Conservation (phyloP, 768 basidiomycete species). For the Auriscalpium vulgare region DNA sequence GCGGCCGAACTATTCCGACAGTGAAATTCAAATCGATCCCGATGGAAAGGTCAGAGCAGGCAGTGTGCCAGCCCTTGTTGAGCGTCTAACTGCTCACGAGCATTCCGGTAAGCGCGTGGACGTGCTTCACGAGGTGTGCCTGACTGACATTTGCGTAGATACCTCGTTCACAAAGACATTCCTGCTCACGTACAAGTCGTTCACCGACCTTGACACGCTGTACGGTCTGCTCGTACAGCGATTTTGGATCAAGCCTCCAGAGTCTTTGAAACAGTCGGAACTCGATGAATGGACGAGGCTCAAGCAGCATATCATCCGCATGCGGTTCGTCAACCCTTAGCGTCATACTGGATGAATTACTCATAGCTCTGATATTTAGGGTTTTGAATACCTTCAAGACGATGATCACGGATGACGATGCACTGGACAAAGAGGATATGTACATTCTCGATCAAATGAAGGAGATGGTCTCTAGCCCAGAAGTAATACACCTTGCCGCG, state of each 20-base stretch:
- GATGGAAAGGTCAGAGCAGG: slow-evolving; percentile 84
- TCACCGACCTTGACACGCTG: slow-evolving; percentile 76
- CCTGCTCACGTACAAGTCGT: slow-evolving; percentile 94
- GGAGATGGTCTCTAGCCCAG: slow-evolving; percentile 62
- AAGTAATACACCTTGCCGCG: slow-evolving; percentile 55
- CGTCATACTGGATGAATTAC: neutral
- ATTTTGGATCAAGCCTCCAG: slow-evolving; percentile 72
- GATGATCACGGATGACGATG: slow-evolving; percentile 78
- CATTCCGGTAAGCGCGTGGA: slow-evolving; percentile 54
- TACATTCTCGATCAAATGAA: slow-evolving; percentile 77
- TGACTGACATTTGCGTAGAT: slow-evolving; percentile 30
- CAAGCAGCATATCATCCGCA: slow-evolving; percentile 82
- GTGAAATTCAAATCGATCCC: slow-evolving; percentile 79
- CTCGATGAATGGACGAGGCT: slow-evolving; percentile 71
- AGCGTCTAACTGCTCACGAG: slow-evolving; percentile 87
- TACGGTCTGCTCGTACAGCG: slow-evolving; percentile 76
- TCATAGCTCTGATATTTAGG: slow-evolving; percentile 28
- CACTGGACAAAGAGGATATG: slow-evolving; percentile 81
- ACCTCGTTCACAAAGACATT: slow-evolving; percentile 80
- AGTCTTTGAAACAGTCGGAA: slow-evolving; percentile 52
- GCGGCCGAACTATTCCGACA: slow-evolving; percentile 66
- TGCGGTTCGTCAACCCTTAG: slow-evolving; percentile 49
- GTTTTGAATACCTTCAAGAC: slow-evolving; percentile 88
- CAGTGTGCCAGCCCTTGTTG: slow-evolving; percentile 78
- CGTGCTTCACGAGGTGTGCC: neutral